Percentiles rank a stretch among this genome's conserved stretches.
phyloP scores from a whole-genome alignment of 805 yeast species.

The Starmerella potacharoeniae region DNA sequence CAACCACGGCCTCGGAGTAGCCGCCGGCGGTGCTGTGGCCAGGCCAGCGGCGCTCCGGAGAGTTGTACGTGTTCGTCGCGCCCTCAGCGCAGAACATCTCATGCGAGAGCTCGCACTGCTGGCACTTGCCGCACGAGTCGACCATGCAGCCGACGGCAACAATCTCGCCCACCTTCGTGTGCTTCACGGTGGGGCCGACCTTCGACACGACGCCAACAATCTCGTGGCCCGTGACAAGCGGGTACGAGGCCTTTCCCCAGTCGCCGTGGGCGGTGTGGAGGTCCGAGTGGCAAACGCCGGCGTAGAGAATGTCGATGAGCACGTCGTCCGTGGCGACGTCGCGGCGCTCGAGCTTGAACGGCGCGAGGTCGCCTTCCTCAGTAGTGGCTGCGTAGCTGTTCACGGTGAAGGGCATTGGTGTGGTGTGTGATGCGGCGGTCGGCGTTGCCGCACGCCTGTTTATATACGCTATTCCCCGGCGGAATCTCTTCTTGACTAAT shows the following conservation, averaged over 20 bases:
- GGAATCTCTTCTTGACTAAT: background rate
- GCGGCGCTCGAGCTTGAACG: conserved; percentile 15
- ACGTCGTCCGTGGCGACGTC: conserved; percentile 25
- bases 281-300: conserved; percentile 48
- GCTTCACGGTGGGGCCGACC: conserved; percentile 45
- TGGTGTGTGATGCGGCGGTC: too few relatives aligned
- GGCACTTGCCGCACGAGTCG: conserved; percentile 49
- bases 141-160: conserved; percentile 72
- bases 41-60: conserved; percentile 39
- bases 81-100: conserved; percentile 43
- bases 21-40: conserved; percentile 45
- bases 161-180: conserved; percentile 54
- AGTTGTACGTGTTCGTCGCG: conserved; percentile 43
- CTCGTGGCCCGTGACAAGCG: conserved; percentile 41
- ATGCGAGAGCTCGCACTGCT: conserved; percentile 43
- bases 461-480: background rate
- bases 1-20: conserved; percentile 23
- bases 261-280: conserved; percentile 40
- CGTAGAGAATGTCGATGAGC: conserved; percentile 22
- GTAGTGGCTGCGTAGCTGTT: conserved; percentile 9
- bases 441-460: background rate
- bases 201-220: conserved; percentile 30
- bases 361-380: background rate
- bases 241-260: conserved; percentile 36
- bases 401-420: conserved; percentile 9